phyloP scores from a whole-genome alignment of 306 rosid genomes.

The Chamaecrista fasciculata region DNA sequence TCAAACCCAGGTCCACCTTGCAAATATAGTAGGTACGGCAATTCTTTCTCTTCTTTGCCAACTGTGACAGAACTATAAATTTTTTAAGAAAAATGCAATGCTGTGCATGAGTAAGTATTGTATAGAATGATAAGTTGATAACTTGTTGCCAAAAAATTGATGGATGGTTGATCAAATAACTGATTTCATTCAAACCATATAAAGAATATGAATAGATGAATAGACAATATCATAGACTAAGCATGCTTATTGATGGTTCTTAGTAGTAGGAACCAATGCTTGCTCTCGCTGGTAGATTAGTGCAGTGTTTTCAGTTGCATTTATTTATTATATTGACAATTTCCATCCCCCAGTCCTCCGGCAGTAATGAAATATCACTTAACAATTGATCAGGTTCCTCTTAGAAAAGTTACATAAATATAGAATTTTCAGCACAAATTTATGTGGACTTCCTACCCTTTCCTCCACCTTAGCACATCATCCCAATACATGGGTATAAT shows the following conservation, averaged over 20 bases:
- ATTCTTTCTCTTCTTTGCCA: slow-evolving; percentile 74
- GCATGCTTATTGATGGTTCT: slow-evolving; percentile 17
- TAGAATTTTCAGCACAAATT: neutral
- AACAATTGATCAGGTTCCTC: neutral
- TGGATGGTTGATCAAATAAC: neutral
- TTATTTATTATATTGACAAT: neutral
- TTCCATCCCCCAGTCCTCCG: neutral
- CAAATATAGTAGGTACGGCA: slow-evolving; percentile 78
- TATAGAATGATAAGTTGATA: neutral
- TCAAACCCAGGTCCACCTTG: slow-evolving; percentile 99
- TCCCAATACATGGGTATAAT: slow-evolving; percentile 5
- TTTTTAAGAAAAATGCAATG: slow-evolving; percentile 28
- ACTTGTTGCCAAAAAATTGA: neutral
- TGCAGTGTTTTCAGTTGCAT: neutral
- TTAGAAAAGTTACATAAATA: too few relatives aligned
- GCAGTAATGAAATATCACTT: neutral
- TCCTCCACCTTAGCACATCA: slow-evolving; percentile 3
- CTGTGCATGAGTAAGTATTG: slow-evolving; percentile 12
- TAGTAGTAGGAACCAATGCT: neutral
- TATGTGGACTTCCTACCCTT: neutral
- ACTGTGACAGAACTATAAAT: slow-evolving; percentile 41
- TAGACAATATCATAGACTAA: neutral
- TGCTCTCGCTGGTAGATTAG: slow-evolving; percentile 22
- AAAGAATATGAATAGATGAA: slow-evolving; percentile 3
- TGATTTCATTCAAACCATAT: neutral